Base-by-base conservation (phyloP, 176 grass and related monocot genomes). In the Eremochloa ophiuroides region DNA sequence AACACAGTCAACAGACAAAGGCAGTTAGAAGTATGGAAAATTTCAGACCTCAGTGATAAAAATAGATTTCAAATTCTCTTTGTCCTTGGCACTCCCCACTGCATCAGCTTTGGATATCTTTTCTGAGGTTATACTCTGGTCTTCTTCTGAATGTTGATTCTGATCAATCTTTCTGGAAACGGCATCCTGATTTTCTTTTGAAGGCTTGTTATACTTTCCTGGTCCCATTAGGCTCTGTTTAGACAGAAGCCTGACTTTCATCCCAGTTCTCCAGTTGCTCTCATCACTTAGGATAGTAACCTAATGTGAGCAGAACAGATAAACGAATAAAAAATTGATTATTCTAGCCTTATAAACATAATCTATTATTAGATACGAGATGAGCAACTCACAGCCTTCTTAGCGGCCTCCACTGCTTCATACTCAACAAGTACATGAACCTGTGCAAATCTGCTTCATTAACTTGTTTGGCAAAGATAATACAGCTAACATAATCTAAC, bases 181-280 rank as follows among this genome's bases (percentile, higher is more conserved):
- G 63, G 64, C 62, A 34, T 26, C 83, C 50, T 87, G 87, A 40
- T 82, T 76, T 87, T 77, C 87, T 87, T 91, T 91, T 66, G 81
- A 69, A 76, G 53, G 79, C 12, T 81, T 75, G 30, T 48, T 77
- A 77, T 82, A 40, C 59, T 90, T 82, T 78, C 66, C 83, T 20
- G 59, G 25, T 60, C 37, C 37, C 10, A 26, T 59, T 59, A 59
- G 9, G 1, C 53, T 59, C 5, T 26, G 55, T 59, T 98, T 98
- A 39, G 87, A 43, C 73, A 93, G 79, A 83, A 86, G 84, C 80
- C 87, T 72, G 68, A 99, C 96, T 88, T 89, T 82, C 88, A 91
- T 86, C 25, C 96, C 96, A 88, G 77, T 91, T 88, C 88, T 99
- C 90, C 96, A 95, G 81, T 99, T 93, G n/a, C 86, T 90, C 84